Base-by-base conservation (phyloP, 495 filamentous ascomycete genomes). In the Entonaema liquescens region DNA sequence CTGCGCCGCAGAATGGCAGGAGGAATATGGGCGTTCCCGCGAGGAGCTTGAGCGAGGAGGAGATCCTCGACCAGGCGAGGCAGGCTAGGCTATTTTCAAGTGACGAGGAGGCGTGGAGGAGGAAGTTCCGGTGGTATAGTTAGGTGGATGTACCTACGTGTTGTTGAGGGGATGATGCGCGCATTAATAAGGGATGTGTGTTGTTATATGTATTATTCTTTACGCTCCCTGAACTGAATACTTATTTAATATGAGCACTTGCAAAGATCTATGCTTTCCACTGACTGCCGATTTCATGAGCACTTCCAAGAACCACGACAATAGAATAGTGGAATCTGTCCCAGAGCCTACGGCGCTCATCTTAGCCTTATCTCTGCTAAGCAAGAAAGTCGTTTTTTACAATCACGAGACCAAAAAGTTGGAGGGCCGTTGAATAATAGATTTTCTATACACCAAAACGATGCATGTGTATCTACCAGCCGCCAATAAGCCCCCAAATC, bases 41-140 rank as follows among this genome's bases (percentile, higher is more conserved):
- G 5, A 29, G 76, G 49, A 62, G 66, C 28, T 63, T 62, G 60
- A 61, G 69, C 65, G 80, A 83, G 70, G 80, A 80, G 29, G 77
- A 83, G 70, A 76, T 83, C 57, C 58, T 67, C 61, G 78, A 80
- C 52, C 73, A 83, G 33, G 79, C 71, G 40, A 52, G 80, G 42
- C 76, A 70, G 55, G 79, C 74, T 28, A 59, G 68, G 36, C 19
- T 73, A 26, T 47, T 47, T 11, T 71, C 72, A 17, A 76, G 67
- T 6, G 79, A 83, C 15, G 78, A 83, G 50, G 77, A 81, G 59
- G 74, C 79, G 53, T 74, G 81, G 57, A 70, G 73, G 67, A 75
- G 78, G 71, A 87, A 85, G 80, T 69, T 79, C 70, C 65, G 66
- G 5, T 84, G 81, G 78, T 81, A 65, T 78, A 65, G 40, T 33